These are phyloP conservation scores for Trichomonas gallinae DNA, from an alignment of 208 protist species.

Conservation along the genomic window DNA sequence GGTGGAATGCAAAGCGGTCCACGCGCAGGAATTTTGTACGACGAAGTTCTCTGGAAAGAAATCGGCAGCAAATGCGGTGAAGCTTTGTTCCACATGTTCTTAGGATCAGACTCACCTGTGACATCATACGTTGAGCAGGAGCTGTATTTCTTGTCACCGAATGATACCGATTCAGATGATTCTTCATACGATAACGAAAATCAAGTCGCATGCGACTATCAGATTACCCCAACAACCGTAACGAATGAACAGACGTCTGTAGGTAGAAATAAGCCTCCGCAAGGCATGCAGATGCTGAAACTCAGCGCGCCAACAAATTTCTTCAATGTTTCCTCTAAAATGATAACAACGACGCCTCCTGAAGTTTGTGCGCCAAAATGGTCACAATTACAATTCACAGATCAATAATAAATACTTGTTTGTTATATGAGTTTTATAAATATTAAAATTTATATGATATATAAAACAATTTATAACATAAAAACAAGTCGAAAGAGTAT, in stretches of 20 bases:
- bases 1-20: not conserved
- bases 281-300: not conserved
- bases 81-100: not conserved
- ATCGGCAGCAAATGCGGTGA: not conserved
- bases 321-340: not conserved
- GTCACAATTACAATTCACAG: not conserved
- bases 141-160: not conserved
- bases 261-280: not conserved
- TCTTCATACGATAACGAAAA: not conserved
- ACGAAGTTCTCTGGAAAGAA: constrained; percentile 7
- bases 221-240: not conserved
- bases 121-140: not conserved
- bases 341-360: not conserved
- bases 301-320: not conserved
- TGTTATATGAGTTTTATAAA: not conserved
- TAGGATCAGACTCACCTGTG: not conserved
- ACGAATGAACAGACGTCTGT: not conserved
- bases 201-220: not conserved
- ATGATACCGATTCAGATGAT: not conserved
- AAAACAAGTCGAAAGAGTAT: too few relatives aligned
- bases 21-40: not conserved
- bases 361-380: not conserved
- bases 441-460: too few relatives aligned
- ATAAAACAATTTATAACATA: too few relatives aligned
- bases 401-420: not conserved